A percentile compares a stretch with the other conserved stretches of the same genome.
Evolutionary conservation across 2,329 filamentous ascomycete genomes (phyloP).

Genomic region (Ilyonectria robusta): DNA sequence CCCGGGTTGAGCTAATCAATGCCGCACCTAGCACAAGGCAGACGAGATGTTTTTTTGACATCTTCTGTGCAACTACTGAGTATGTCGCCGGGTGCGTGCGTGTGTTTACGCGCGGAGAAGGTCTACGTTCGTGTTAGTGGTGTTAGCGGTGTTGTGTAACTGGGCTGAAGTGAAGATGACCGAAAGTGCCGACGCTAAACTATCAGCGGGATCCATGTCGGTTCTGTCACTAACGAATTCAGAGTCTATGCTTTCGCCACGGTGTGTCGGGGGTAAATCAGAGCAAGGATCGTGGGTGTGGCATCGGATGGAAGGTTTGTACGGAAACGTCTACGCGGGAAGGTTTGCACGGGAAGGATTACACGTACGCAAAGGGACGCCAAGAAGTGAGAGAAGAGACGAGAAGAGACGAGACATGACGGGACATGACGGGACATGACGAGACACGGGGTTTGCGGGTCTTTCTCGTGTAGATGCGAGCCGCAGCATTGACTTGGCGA

Average conservation of each 20-base stretch:
- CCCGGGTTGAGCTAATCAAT: not conserved
- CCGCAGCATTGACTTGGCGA: no score
- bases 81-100: constrained; percentile 2
- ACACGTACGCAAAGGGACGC: not conserved
- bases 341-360: not conserved
- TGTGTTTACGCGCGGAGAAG: constrained; percentile 2
- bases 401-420: not conserved
- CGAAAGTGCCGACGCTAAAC: not conserved
- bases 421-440: not conserved
- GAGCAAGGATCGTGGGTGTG: not conserved
- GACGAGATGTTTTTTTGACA: not conserved
- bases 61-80: not conserved
- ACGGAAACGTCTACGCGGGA: not conserved
- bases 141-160: constrained; percentile 10
- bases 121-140: constrained; percentile 20
- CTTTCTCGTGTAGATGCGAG: no score
- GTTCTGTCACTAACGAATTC: not conserved
- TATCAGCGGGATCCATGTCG: not conserved
- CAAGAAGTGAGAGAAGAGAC: not conserved
- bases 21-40: not conserved
- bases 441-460: no score
- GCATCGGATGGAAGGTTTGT: not conserved
- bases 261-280: not conserved
- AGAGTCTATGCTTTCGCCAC: not conserved
- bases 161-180: not conserved